Evolutionary conservation across 768 basidiomycete genomes (phyloP), one percentile per base, ranked within the genome.

Genomic region (Lyophyllum decastes): DNA sequence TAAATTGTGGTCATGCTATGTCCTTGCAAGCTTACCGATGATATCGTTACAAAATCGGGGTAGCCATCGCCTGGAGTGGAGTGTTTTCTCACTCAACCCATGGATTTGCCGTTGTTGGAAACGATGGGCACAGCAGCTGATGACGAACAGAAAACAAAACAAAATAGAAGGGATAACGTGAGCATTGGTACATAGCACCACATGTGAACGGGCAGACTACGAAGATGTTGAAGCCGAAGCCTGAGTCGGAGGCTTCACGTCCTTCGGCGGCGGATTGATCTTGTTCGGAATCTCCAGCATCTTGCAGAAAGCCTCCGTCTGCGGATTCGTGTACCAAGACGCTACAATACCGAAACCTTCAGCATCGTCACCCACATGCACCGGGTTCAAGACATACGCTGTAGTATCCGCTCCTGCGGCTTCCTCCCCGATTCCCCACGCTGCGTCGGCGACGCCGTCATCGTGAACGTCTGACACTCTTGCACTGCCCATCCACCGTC

Each of bases 251-350:
- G 46, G 14, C 24, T 10, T 14, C 10, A 14, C 26, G n/a, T 17
- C 26, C 26, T 48, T 48, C 26, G 47, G 47, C 26, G 47, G 47
- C 26, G 47, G 47, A 57, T 77, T 76, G 35, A 81, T 76, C 62
- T 84, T 89, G 73, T 96, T 93, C 58, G 85, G 80, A 38, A 98
- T 82, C 17, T 82, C 82, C 38, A 99, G 69, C 84, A 98, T 83
- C 19, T 73, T 69, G 67, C 92, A 92, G 64, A 98, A 90, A 2
- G 94, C 88, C 52, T 84, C 85, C 0, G 95, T 98, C 68, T 98
- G 95, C 25, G 93, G 90, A 66, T 95, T 96, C 24, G 87, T 83
- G 70, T 92, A 95, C 76, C 81, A 83, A 1, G 83, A 82, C 24
- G 88, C 92, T 95, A 47, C 27, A 46, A 22, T 48, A 27, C 10